Conservation (phyloP, 257 asterid species). For the Nicotiana benthamiana region DNA sequence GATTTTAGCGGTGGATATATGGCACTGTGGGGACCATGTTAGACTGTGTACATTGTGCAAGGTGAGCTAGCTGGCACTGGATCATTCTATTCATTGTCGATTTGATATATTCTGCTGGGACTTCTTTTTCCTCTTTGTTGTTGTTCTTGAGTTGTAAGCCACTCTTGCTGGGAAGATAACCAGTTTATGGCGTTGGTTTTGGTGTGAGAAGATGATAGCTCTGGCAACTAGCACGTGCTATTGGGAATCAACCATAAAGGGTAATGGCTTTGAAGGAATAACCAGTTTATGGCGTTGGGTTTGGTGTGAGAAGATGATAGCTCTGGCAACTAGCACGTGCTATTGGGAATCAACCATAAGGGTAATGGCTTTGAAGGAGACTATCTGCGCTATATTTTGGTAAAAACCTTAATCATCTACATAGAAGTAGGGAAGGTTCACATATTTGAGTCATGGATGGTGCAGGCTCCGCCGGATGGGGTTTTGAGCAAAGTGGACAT, state of each 20-base stretch:
- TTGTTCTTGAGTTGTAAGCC: neutral
- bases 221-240: neutral
- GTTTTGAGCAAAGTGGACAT: neutral
- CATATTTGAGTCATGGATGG: neutral
- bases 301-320: neutral
- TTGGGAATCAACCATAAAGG: neutral
- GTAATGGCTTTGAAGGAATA: neutral
- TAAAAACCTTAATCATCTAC: neutral
- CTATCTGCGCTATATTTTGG: neutral
- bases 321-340: neutral
- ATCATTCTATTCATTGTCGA: neutral
- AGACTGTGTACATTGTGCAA: conserved; percentile 8
- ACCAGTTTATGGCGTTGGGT: neutral
- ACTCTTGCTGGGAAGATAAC: neutral
- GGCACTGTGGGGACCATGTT: conserved; percentile 1
- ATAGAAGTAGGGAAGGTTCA: neutral
- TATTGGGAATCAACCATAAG: neutral
- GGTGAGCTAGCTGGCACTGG: conserved; percentile 15
- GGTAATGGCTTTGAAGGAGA: neutral
- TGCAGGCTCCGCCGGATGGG: neutral
- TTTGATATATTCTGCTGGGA: neutral
- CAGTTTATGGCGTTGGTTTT: neutral
- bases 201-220: neutral
- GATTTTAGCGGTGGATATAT: neutral
- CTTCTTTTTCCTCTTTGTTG: neutral